Percentiles rank a stretch among this genome's conserved stretches.
phyloP scores from a whole-genome alignment of 2,329 filamentous ascomycete species.

The Polytolypa hystricis region DNA sequence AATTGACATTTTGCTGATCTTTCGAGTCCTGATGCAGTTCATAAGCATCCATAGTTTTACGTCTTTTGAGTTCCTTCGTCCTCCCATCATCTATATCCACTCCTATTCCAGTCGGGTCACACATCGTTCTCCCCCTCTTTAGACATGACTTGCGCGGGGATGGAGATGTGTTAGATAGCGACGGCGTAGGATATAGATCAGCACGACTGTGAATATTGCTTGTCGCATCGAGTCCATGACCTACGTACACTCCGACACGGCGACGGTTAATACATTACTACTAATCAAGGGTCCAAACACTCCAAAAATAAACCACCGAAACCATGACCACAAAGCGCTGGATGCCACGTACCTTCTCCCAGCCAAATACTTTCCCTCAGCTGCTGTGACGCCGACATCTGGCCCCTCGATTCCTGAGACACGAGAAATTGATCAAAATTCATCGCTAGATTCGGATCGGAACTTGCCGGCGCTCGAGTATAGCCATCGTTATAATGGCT shows the following conservation, averaged over 20 bases:
- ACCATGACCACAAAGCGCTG: no score
- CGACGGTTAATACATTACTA: no score
- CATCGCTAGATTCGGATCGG: slow-evolving; percentile 18
- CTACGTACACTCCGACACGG: no score
- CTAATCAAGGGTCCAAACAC: no score
- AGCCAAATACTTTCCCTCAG: slow-evolving; percentile 27
- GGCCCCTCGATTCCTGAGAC: slow-evolving; percentile 9
- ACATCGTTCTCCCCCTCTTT: slow-evolving; percentile 15
- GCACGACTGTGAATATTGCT: no score
- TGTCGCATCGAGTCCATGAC: no score
- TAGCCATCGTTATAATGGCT: not conserved
- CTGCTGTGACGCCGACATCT: slow-evolving; percentile 22
- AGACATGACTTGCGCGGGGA: slow-evolving; percentile 3
- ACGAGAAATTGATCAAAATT: slow-evolving; percentile 29
- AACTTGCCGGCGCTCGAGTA: not conserved
- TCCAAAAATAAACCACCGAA: no score
- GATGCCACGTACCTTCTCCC: no score
- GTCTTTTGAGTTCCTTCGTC: slow-evolving; percentile 5
- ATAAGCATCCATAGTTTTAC: slow-evolving; percentile 6
- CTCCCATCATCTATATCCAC: not conserved
- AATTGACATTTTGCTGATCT: not conserved
- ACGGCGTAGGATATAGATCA: not conserved
- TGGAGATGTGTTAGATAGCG: not conserved
- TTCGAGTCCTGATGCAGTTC: no score
- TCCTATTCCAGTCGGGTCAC: slow-evolving; percentile 5